Percentiles rank a stretch among this genome's conserved stretches.
phyloP scores from a whole-genome alignment of 2,329 filamentous ascomycete species.

The Neofusicoccum ribis region DNA sequence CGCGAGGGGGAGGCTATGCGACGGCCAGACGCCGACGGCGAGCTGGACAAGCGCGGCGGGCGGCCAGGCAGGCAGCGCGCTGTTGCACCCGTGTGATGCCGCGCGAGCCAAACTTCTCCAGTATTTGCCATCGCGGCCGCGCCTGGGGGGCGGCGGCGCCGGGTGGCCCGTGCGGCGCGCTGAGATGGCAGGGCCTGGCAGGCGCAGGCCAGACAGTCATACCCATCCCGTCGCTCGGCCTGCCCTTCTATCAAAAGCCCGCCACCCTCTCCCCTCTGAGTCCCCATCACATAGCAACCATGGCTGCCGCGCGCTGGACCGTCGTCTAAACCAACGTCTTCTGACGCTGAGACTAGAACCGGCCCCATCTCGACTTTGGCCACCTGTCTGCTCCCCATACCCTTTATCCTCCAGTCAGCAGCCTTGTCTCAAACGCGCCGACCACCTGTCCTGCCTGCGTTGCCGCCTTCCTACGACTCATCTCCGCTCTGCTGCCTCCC shows the following conservation, averaged over 20 bases:
- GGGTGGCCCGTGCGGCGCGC: slow-evolving; percentile 1
- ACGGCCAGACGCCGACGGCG: slow-evolving; percentile 8
- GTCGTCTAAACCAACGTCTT: slow-evolving; percentile 15
- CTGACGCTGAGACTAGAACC: slow-evolving; percentile 11
- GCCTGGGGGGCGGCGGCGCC: neutral
- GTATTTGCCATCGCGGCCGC: slow-evolving; percentile 14
- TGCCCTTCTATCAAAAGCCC: slow-evolving; percentile 19
- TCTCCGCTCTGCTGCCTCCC: slow-evolving; percentile 18
- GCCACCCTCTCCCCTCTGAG: slow-evolving; percentile 12
- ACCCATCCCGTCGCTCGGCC: neutral
- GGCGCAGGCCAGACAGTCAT: slow-evolving; percentile 10
- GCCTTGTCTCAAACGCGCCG: slow-evolving; percentile 20
- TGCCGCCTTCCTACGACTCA: slow-evolving; percentile 29
- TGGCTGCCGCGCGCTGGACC: slow-evolving; percentile 3
- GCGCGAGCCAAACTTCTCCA: slow-evolving; percentile 14
- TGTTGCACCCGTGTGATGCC: slow-evolving; percentile 18
- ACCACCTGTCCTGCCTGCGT: slow-evolving; percentile 18
- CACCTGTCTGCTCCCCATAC: slow-evolving; percentile 17
- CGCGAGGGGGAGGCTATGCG: neutral
- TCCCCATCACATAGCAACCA: slow-evolving; percentile 9
- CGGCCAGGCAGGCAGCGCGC: slow-evolving; percentile 3
- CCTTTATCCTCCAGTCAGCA: slow-evolving; percentile 19
- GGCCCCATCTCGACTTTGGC: slow-evolving; percentile 13
- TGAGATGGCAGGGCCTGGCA: slow-evolving; percentile 7
- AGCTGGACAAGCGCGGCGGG: neutral